Percentiles rank a stretch among this genome's conserved stretches.
Evolutionary conservation across 352 stramenopile genomes (phyloP).

Genomic region (Pythium insidiosum): DNA sequence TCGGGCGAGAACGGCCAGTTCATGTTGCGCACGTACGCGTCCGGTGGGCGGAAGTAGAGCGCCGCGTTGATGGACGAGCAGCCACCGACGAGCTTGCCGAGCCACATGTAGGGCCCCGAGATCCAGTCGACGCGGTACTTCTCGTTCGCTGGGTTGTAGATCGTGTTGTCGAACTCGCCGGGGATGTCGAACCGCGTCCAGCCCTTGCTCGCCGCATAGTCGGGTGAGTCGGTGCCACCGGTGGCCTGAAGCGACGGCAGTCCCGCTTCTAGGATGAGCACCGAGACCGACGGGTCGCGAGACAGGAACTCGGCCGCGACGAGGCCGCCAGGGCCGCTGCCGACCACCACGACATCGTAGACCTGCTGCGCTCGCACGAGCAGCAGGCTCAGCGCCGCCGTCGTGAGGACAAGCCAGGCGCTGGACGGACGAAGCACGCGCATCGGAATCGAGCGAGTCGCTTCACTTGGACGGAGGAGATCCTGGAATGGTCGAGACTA

Average conservation of each 20-base stretch:
- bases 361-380: background rate
- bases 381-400: background rate
- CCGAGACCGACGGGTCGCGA: constrained; percentile 31
- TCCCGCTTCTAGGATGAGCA: constrained; percentile 56
- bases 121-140: constrained; percentile 49
- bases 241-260: constrained; percentile 29
- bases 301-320: constrained; percentile 51
- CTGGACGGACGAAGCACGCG: too few species aligned
- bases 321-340: constrained; percentile 44
- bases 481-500: too few species aligned
- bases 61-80: constrained; percentile 77
- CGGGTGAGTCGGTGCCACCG: constrained; percentile 29
- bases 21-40: constrained; percentile 29
- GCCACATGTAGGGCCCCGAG: constrained; percentile 31
- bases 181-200: constrained; percentile 70
- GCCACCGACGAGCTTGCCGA: constrained; percentile 71
- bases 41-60: constrained; percentile 65
- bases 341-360: constrained; percentile 53
- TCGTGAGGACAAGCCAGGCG: background rate
- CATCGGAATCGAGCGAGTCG: too few species aligned
- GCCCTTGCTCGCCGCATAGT: constrained; percentile 25
- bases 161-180: constrained; percentile 40
- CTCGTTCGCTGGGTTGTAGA: constrained; percentile 28
- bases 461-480: too few species aligned
- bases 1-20: constrained; percentile 39